Evolutionary conservation across 495 filamentous ascomycete species (phyloP).

Genomic region (Cercophora samala): DNA sequence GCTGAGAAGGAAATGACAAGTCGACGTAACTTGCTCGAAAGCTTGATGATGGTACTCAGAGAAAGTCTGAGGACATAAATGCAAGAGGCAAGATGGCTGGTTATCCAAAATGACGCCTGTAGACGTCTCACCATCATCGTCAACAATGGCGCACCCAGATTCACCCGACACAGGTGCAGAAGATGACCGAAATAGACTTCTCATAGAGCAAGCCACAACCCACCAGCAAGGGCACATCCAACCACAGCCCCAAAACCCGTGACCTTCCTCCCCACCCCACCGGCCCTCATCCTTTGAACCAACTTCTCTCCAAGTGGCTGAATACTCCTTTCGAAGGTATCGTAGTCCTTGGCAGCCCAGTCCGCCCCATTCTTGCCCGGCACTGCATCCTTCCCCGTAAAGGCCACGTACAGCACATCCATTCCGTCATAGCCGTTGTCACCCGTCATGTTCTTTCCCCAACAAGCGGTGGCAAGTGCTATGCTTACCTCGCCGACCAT

Average conservation of each 20-base stretch:
- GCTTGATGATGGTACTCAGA: not conserved
- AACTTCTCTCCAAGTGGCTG: slow-evolving; percentile 44
- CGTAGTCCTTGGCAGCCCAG: slow-evolving; percentile 44
- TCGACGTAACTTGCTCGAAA: not conserved
- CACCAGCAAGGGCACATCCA: not conserved
- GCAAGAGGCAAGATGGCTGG: not conserved
- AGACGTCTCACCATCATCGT: not conserved
- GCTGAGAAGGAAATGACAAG: not conserved
- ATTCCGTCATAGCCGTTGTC: slow-evolving; percentile 48
- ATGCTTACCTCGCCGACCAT: slow-evolving; percentile 58
- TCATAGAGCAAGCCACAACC: not conserved
- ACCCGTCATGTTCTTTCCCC: slow-evolving; percentile 43
- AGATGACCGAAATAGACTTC: not conserved
- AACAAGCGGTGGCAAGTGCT: slow-evolving; percentile 56
- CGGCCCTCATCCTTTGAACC: slow-evolving; percentile 15
- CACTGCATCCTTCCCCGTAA: slow-evolving; percentile 48
- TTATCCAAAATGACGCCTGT: not conserved
- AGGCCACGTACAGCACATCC: slow-evolving; percentile 56
- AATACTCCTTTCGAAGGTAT: slow-evolving; percentile 51
- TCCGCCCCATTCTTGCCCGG: slow-evolving; percentile 46
- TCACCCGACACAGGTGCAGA: not conserved
- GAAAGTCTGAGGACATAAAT: not conserved
- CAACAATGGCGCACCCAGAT: not conserved
- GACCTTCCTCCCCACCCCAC: not conserved
- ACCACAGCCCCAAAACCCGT: not conserved